Evolutionary conservation across 2,329 filamentous ascomycete genomes (phyloP).

Genomic region (Colletotrichum coccodes): DNA sequence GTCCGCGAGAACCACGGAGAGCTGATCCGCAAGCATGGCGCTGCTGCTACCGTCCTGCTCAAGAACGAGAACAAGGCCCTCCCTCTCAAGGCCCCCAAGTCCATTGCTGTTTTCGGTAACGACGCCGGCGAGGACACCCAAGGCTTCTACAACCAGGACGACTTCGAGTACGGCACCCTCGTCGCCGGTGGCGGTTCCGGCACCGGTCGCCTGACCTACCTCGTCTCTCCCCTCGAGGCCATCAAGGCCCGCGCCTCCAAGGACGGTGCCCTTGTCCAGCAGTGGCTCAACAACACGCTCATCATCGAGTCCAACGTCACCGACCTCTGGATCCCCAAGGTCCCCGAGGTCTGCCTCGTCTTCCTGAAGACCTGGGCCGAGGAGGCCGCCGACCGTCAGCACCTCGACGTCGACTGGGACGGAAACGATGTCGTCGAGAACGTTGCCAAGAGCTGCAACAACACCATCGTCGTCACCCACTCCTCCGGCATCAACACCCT

Average conservation of each 20-base stretch:
- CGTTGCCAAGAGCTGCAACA: slow-evolving; percentile 33
- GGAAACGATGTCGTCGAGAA: slow-evolving; percentile 57
- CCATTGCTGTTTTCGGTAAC: slow-evolving; percentile 65
- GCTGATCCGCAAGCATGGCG: slow-evolving; percentile 65
- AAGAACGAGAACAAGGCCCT: slow-evolving; percentile 75
- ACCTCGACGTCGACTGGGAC: slow-evolving; percentile 68
- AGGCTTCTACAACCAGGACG: slow-evolving; percentile 72
- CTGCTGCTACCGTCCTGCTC: slow-evolving; percentile 72
- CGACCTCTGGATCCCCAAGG: slow-evolving; percentile 56
- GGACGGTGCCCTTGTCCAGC: slow-evolving; percentile 54
- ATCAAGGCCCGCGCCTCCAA: slow-evolving; percentile 60
- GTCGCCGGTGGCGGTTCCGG: slow-evolving; percentile 70
- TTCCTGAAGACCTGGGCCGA: slow-evolving; percentile 74
- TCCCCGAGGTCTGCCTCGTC: slow-evolving; percentile 74
- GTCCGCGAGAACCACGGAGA: slow-evolving; percentile 65
- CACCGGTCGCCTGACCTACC: slow-evolving; percentile 68
- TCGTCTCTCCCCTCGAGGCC: slow-evolving; percentile 73
- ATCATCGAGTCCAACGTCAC: slow-evolving; percentile 49
- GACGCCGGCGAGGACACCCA: slow-evolving; percentile 74
- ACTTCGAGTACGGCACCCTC: slow-evolving; percentile 69
- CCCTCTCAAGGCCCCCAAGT: slow-evolving; percentile 67
- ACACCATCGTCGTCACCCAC: slow-evolving; percentile 76
- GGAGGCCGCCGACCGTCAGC: slow-evolving; percentile 68
- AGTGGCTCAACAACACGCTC: slow-evolving; percentile 54
- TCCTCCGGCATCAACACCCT: slow-evolving; percentile 73